phyloP scores from a whole-genome alignment of 2,329 filamentous ascomycete species.

The Aspergillus sp. region DNA sequence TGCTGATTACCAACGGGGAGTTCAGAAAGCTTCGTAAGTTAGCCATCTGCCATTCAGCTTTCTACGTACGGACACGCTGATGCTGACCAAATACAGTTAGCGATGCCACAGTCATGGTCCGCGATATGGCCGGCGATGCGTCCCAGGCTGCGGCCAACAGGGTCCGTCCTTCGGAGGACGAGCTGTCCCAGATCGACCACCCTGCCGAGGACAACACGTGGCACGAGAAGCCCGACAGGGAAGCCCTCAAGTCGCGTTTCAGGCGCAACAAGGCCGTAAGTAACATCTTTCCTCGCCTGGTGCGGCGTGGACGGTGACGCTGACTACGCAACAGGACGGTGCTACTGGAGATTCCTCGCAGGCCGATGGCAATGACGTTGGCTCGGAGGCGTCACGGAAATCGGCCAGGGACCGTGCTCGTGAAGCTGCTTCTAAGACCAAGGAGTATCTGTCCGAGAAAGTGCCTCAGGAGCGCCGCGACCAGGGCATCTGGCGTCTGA shows the following conservation, averaged over 20 bases:
- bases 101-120: constrained; percentile 71
- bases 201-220: constrained; percentile 86
- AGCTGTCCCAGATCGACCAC: constrained; percentile 67
- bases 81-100: constrained; percentile 46
- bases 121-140: constrained; percentile 86
- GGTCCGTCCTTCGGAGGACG: constrained; percentile 70
- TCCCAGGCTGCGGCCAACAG: constrained; percentile 67
- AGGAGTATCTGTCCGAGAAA: constrained; percentile 74
- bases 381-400: constrained; percentile 42
- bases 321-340: constrained; percentile 45
- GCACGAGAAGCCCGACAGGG: constrained; percentile 72
- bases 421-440: constrained; percentile 41
- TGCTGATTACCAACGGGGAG: constrained; percentile 91
- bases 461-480: constrained; percentile 88
- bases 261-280: constrained; percentile 46
- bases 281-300: not conserved
- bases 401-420: constrained; percentile 35
- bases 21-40: constrained; percentile 78
- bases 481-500: constrained; percentile 82
- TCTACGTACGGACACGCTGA: constrained; percentile 1
- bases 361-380: constrained; percentile 27
- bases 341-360: constrained; percentile 46
- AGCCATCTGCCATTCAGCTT: constrained; percentile 4
- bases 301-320: not conserved
- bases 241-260: constrained; percentile 54